Evolutionary conservation across 306 rosid species (phyloP).

Genomic region (Medicago ruthenica): DNA sequence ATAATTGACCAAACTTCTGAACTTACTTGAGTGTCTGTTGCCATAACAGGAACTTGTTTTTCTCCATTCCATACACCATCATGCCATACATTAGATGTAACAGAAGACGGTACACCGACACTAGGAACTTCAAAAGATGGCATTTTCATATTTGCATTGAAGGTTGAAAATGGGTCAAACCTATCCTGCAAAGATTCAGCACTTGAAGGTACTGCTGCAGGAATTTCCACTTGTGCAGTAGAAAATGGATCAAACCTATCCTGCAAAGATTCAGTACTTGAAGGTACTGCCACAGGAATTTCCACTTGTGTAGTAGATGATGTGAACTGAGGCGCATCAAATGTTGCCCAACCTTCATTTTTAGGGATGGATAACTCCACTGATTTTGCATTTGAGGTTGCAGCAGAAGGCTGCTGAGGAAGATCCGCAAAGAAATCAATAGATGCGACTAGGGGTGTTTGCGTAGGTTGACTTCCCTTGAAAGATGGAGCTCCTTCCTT

Average conservation of each 20-base stretch:
- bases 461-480: conserved; percentile 48
- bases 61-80: conserved; percentile 45
- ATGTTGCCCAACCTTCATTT: conserved; percentile 88
- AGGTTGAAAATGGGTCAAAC: conserved; percentile 60
- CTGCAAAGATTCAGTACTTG: conserved; percentile 43
- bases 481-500: conserved; percentile 41
- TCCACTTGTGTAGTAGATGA: conserved; percentile 46
- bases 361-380: conserved; percentile 52
- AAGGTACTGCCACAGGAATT: conserved; percentile 43
- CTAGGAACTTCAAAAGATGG: conserved; percentile 51
- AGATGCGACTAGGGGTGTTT: conserved; percentile 47
- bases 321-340: conserved; percentile 64
- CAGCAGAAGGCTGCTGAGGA: conserved; percentile 50
- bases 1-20: conserved; percentile 17
- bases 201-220: conserved; percentile 42
- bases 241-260: conserved; percentile 61
- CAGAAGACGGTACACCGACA: conserved; percentile 43
- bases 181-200: conserved; percentile 48
- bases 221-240: conserved; percentile 45
- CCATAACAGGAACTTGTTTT: conserved; percentile 44
- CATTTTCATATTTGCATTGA: conserved; percentile 57
- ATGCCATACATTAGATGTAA: conserved; percentile 57
- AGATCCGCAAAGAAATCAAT: conserved; percentile 50
- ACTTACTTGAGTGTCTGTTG: conserved; percentile 58
- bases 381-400: conserved; percentile 47